These are phyloP conservation scores for Trifolium subterraneum DNA, from an alignment of 306 rosid species.

Conservation along the genomic window DNA sequence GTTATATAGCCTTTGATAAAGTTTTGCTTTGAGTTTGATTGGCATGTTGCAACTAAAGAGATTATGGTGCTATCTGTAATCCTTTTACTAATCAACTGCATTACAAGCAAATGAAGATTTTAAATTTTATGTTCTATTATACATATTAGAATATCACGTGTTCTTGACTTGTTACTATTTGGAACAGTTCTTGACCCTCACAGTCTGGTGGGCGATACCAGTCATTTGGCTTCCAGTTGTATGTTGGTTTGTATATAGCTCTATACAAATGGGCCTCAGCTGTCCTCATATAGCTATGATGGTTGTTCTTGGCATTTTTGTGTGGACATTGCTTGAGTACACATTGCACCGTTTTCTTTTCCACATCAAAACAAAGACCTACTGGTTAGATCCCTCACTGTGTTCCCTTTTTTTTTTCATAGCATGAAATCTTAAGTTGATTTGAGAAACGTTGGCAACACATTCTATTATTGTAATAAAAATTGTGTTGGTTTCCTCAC, in stretches of 20 bases:
- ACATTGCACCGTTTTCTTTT: slow-evolving; percentile 87
- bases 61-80: slow-evolving; percentile 23
- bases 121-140: slow-evolving; percentile 24
- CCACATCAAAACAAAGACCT: slow-evolving; percentile 86
- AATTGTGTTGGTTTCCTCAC: not conserved
- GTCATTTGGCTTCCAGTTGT: slow-evolving; percentile 91
- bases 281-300: slow-evolving; percentile 56
- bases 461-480: slow-evolving; percentile 5
- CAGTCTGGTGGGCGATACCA: slow-evolving; percentile 97
- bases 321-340: slow-evolving; percentile 90
- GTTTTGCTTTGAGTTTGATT: slow-evolving; percentile 2
- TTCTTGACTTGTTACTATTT: slow-evolving; percentile 47
- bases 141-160: slow-evolving; percentile 9
- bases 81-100: not conserved
- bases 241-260: slow-evolving; percentile 62
- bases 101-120: slow-evolving; percentile 19
- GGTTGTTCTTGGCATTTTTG: slow-evolving; percentile 62
- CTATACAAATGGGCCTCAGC: slow-evolving; percentile 71
- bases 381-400: slow-evolving; percentile 67
- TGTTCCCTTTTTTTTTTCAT: not conserved
- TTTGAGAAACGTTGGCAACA: slow-evolving; percentile 21
- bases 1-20: not conserved
- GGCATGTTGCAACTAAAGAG: slow-evolving; percentile 23
- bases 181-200: slow-evolving; percentile 85
- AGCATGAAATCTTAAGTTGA: slow-evolving; percentile 14